Evolutionary conservation across 2,329 filamentous ascomycete species (phyloP).

Genomic region (Dactylellina leptospora): DNA sequence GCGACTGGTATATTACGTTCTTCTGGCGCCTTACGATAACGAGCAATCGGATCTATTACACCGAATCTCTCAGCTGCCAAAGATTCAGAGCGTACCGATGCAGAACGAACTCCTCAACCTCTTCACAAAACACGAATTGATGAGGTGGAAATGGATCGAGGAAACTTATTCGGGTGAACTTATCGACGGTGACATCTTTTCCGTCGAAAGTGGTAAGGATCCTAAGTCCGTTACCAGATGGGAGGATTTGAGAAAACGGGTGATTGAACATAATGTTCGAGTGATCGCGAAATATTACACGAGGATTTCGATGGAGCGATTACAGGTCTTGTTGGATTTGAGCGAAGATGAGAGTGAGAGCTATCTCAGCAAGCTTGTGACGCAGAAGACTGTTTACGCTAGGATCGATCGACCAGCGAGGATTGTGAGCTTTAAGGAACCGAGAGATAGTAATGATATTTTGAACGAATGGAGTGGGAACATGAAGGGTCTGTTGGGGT

Average conservation of each 20-base stretch:
- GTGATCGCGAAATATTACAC: conserved; percentile 99
- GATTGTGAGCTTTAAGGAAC: conserved; percentile 93
- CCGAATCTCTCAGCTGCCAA: conserved; percentile 84
- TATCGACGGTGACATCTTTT: conserved; percentile 88
- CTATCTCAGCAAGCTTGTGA: conserved; percentile 97
- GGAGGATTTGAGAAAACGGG: conserved; percentile 94
- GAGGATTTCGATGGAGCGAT: conserved; percentile 87
- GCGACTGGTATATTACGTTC: conserved; percentile 96
- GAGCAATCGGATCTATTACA: conserved; percentile 97
- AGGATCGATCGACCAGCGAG: conserved; percentile 95
- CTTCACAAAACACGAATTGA: conserved; percentile 94
- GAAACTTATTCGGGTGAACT: conserved; percentile 89
- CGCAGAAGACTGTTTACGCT: conserved; percentile 95
- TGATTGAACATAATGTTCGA: conserved; percentile 98
- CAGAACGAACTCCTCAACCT: conserved; percentile 78
- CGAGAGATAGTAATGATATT: conserved; percentile 91
- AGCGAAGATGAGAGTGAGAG: conserved; percentile 97
- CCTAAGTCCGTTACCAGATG: conserved; percentile 85
- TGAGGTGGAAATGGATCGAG: conserved; percentile 96
- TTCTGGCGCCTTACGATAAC: conserved; percentile 96
- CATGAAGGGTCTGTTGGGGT: conserved; percentile 89
- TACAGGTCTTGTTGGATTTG: conserved; percentile 90
- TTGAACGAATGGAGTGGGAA: conserved; percentile 98
- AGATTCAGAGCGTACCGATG: conserved; percentile 75
- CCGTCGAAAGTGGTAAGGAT: conserved; percentile 72